Evolutionary conservation across 1,284 basidiomycete species (phyloP).

Genomic region (Fomes fomentarius): DNA sequence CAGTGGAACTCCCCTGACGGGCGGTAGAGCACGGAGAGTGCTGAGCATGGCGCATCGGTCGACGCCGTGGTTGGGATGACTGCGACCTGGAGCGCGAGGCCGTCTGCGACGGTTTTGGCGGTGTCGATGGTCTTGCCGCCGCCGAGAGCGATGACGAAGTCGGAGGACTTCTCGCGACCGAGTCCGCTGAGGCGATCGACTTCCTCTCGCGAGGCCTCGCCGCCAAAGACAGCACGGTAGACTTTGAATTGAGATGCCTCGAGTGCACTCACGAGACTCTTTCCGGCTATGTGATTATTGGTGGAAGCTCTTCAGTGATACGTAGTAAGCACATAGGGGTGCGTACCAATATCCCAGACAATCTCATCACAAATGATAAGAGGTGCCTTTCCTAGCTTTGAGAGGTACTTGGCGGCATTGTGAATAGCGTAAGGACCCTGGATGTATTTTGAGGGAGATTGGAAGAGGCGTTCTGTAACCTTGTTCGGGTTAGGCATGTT

Average conservation of each 20-base stretch:
- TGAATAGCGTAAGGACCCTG: constrained; percentile 39
- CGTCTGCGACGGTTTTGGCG: constrained; percentile 36
- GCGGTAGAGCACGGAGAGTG: constrained; percentile 38
- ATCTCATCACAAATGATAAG: constrained; percentile 35
- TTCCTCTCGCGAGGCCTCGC: constrained; percentile 37
- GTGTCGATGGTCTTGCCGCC: constrained; percentile 40
- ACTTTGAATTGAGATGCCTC: constrained; percentile 32
- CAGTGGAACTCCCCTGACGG: constrained; percentile 37
- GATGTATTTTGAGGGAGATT: constrained; percentile 42
- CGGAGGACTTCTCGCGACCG: constrained; percentile 25
- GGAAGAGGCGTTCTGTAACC: constrained; percentile 37
- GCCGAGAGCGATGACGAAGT: constrained; percentile 39
- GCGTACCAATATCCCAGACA: constrained; percentile 37
- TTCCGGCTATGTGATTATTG: too few relatives aligned
- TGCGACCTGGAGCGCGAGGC: constrained; percentile 33
- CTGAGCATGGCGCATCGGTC: constrained; percentile 41
- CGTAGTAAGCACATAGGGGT: background rate
- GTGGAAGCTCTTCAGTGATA: too few relatives aligned
- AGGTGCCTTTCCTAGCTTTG: constrained; percentile 31
- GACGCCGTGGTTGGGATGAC: constrained; percentile 39
- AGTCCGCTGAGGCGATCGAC: constrained; percentile 30
- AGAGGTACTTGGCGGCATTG: constrained; percentile 36
- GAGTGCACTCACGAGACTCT: constrained; percentile 32
- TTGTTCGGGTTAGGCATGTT: constrained; percentile 36
- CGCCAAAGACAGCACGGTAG: constrained; percentile 32